These are phyloP conservation scores for Penicillium sp. DNA, from an alignment of 2,329 filamentous ascomycete species.

Conservation along the genomic window DNA sequence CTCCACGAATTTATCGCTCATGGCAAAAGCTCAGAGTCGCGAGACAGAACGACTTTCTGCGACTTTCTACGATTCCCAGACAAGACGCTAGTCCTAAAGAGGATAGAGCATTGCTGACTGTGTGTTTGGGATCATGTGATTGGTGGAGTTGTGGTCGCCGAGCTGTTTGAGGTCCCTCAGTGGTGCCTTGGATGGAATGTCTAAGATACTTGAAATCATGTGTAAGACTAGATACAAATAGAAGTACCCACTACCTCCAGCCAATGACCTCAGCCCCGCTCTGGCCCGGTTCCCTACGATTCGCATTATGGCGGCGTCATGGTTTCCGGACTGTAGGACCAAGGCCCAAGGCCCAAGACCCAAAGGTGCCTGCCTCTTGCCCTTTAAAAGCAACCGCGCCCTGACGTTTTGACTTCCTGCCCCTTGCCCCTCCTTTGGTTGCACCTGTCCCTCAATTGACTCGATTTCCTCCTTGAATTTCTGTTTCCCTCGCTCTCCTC, in stretches of 20 bases:
- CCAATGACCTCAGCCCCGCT: conserved; percentile 22
- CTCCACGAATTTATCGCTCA: background rate
- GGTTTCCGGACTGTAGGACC: conserved; percentile 11
- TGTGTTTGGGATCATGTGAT: conserved; percentile 7
- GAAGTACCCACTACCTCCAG: conserved; percentile 17
- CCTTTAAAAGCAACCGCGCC: conserved; percentile 12
- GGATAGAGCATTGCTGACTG: conserved; percentile 8
- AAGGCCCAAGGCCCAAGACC: background rate
- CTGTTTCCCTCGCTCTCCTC: background rate
- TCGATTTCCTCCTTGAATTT: conserved; percentile 9
- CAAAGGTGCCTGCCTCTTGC: background rate
- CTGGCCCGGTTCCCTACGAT: conserved; percentile 20
- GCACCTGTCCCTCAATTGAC: conserved; percentile 7
- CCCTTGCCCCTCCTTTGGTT: conserved; percentile 14
- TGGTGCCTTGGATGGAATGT: background rate
- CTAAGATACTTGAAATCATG: conserved; percentile 3
- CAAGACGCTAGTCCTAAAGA: conserved; percentile 5
- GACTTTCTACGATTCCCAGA: conserved; percentile 16
- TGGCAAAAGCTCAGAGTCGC: background rate
- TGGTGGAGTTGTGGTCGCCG: conserved; percentile 12
- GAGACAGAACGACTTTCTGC: conserved; percentile 7
- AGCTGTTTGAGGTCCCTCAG: background rate
- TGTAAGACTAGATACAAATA: accelerated
- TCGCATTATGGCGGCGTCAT: conserved; percentile 27
- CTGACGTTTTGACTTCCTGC: conserved; percentile 4